phyloP scores from a whole-genome alignment of 1,284 basidiomycete genomes.

The Cutaneotrichosporon cavernicola region DNA sequence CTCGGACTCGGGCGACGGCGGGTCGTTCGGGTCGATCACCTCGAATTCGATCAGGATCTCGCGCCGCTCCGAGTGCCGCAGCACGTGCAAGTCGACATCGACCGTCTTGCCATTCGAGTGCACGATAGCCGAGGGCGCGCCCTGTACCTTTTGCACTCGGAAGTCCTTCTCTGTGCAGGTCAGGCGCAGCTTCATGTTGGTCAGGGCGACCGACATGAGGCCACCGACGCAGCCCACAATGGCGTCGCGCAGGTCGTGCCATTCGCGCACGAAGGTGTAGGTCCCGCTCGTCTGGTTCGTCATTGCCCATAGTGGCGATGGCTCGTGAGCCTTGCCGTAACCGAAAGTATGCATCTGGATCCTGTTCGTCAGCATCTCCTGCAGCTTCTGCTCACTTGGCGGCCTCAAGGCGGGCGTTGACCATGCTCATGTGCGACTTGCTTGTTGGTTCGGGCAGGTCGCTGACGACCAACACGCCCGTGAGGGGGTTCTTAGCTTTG shows the following conservation, averaged over 20 bases:
- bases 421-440: constrained; percentile 97
- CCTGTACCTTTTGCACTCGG: constrained; percentile 85
- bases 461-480: constrained; percentile 87
- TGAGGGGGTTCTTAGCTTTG: constrained; percentile 82
- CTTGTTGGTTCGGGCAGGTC: constrained; percentile 83
- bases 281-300: constrained; percentile 94
- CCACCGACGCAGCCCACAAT: constrained; percentile 89
- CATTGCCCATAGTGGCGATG: constrained; percentile 96
- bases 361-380: constrained; percentile 30
- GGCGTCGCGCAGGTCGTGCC: constrained; percentile 82
- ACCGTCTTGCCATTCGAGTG: constrained; percentile 85
- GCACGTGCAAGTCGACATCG: constrained; percentile 89
- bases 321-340: constrained; percentile 93
- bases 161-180: constrained; percentile 63
- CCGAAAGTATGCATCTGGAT: constrained; percentile 95
- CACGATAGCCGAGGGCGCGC: constrained; percentile 76
- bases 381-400: constrained; percentile 60
- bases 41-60: constrained; percentile 94
- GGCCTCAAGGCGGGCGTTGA: constrained; percentile 91
- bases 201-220: constrained; percentile 85
- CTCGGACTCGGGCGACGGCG: not conserved
- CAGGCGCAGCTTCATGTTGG: constrained; percentile 87
- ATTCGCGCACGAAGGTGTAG: constrained; percentile 96
- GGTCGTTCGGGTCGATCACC: constrained; percentile 57
- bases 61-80: constrained; percentile 85